These are phyloP conservation scores for Letharia lupina DNA, from an alignment of 495 filamentous ascomycete species.

Conservation along the genomic window DNA sequence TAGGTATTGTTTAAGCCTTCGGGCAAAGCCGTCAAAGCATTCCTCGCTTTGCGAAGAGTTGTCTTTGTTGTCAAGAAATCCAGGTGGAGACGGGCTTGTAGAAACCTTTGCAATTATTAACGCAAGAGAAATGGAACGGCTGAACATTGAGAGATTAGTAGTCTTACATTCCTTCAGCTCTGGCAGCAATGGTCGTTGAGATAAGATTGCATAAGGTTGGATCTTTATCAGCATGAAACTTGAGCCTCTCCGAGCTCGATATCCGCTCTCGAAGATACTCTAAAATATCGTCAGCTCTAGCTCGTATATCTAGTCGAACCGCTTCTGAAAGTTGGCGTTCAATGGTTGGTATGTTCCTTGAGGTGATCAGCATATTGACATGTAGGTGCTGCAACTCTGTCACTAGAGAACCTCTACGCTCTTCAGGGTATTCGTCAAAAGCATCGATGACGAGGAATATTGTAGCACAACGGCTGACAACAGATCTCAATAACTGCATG, in stretches of 20 bases:
- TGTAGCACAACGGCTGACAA: slow-evolving; percentile 1
- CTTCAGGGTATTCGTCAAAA: slow-evolving; percentile 31
- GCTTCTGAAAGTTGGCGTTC: neutral
- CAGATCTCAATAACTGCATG: neutral
- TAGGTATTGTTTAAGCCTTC: slow-evolving; percentile 21
- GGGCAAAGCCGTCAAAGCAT: slow-evolving; percentile 20
- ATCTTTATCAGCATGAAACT: slow-evolving; percentile 6
- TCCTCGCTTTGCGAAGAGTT: slow-evolving; percentile 17
- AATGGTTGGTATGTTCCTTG: neutral
- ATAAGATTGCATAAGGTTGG: slow-evolving; percentile 9
- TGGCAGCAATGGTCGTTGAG: slow-evolving; percentile 5
- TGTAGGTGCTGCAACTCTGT: neutral
- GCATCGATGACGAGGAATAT: slow-evolving; percentile 39
- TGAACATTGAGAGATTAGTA: neutral
- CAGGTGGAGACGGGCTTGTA: slow-evolving; percentile 25
- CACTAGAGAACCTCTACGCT: neutral
- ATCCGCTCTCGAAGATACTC: slow-evolving; percentile 24
- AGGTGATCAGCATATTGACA: neutral
- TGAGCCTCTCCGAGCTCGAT: slow-evolving; percentile 3
- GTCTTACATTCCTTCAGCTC: slow-evolving; percentile 24
- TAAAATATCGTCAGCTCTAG: slow-evolving; percentile 26
- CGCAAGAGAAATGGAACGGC: neutral
- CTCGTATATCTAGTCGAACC: slow-evolving; percentile 25
- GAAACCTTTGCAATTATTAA: slow-evolving; percentile 17
- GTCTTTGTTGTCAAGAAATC: slow-evolving; percentile 21